phyloP scores from a whole-genome alignment of 768 basidiomycete species.

The Ephemerocybe angulata region DNA sequence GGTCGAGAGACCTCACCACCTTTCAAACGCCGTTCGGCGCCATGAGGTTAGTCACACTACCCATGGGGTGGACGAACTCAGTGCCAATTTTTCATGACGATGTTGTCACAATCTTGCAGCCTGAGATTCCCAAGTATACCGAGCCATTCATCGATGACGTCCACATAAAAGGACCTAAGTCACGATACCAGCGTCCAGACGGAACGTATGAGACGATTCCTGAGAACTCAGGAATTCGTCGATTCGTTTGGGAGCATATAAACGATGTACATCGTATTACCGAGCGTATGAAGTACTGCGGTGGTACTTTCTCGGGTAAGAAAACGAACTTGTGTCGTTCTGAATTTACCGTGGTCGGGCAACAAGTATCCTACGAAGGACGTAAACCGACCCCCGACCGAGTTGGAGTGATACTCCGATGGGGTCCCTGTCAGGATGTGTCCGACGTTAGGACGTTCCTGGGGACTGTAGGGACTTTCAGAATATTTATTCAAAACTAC shows the following conservation, averaged over 20 bases:
- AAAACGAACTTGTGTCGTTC: constrained; percentile 30
- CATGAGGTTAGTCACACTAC: too few relatives aligned
- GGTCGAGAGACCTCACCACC: too few relatives aligned
- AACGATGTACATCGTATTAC: constrained; percentile 33
- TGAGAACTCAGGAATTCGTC: constrained; percentile 30
- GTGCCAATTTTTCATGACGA: too few relatives aligned
- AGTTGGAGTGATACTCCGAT: constrained; percentile 24
- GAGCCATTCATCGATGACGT: constrained; percentile 1
- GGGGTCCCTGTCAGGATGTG: constrained; percentile 19
- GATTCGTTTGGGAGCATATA: constrained; percentile 40
- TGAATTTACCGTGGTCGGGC: constrained; percentile 31
- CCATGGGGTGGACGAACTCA: too few relatives aligned
- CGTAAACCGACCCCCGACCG: constrained; percentile 15
- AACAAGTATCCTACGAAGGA: constrained; percentile 35
- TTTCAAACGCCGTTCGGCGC: too few relatives aligned
- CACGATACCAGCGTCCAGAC: constrained; percentile 22
- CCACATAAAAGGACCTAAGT: not conserved
- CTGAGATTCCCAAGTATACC: constrained; percentile 32
- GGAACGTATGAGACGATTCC: constrained; percentile 37
- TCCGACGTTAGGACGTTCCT: constrained; percentile 28
- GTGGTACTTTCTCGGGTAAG: constrained; percentile 33
- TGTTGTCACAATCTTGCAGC: constrained; percentile 22
- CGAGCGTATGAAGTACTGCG: constrained; percentile 31
- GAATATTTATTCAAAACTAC: constrained; percentile 31
- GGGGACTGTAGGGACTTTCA: constrained; percentile 22